Evolutionary conservation across 73 alveolate genomes (phyloP).

Genomic region (Tetrahymena elliotti): DNA sequence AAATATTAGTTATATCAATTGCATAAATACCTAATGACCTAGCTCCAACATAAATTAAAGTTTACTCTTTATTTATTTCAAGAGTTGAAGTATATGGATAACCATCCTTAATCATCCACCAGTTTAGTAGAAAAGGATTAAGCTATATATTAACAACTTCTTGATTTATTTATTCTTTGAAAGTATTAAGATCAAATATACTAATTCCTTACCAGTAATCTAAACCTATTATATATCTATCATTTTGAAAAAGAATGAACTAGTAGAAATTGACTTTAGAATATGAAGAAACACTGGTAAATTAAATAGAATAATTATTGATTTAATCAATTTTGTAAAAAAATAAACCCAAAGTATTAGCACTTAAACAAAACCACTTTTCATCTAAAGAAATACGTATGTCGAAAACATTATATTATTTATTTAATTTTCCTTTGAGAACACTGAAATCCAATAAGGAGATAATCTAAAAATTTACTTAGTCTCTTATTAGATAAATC

Average conservation of each 20-base stretch:
- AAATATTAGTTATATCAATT: neutral
- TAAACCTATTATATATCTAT: neutral
- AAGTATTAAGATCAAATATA: neutral
- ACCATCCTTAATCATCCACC: neutral
- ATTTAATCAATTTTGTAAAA: too few relatives aligned
- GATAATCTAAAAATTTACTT: too few relatives aligned
- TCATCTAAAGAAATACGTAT: neutral
- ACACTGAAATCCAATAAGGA: neutral
- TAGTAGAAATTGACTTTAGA: neutral
- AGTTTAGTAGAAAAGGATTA: neutral
- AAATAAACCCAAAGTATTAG: neutral
- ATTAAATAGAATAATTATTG: too few relatives aligned
- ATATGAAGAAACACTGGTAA: neutral
- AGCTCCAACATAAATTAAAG: neutral
- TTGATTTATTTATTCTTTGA: too few relatives aligned
- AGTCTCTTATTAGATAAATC: neutral
- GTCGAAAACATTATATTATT: neutral
- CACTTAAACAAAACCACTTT: neutral
- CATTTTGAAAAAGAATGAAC: neutral
- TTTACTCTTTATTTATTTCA: neutral
- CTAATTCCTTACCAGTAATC: neutral
- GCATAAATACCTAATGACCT: neutral
- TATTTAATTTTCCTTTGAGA: neutral
- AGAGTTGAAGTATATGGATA: neutral
- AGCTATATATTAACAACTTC: neutral